Conservation (phyloP, 148 eudicot genomes). For the Camellia granthamiana region DNA sequence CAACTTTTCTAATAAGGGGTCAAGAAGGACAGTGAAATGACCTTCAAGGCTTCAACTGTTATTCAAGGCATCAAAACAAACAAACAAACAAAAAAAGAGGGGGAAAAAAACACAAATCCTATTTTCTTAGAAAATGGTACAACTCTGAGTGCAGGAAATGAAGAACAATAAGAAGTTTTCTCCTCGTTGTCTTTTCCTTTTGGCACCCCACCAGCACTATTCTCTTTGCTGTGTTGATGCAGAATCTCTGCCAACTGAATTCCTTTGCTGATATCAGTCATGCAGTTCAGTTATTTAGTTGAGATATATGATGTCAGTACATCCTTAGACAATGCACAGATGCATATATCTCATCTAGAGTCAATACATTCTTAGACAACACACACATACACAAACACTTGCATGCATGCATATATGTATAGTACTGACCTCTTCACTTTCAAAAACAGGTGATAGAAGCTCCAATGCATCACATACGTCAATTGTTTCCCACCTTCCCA, state of each 20-base stretch:
- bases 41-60: not conserved
- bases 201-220: no score
- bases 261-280: no score
- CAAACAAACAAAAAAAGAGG: no score
- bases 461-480: constrained; percentile 98
- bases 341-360: not conserved
- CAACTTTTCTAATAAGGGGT: not conserved
- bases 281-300: not conserved
- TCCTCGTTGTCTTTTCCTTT: not conserved
- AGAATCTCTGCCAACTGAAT: no score
- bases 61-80: no score
- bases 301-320: not conserved
- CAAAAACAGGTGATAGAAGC: constrained; percentile 90
- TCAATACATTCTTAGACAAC: not conserved
- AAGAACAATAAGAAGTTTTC: no score
- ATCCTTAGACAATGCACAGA: not conserved
- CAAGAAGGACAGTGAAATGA: not conserved
- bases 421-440: constrained; percentile 94
- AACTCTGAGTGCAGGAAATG: not conserved
- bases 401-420: constrained; percentile 6
- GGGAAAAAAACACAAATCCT: no score
- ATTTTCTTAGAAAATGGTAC: no score
- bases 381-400: constrained; percentile 6
- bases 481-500: constrained; percentile 85
- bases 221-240: no score